Conservation (phyloP, 2,329 filamentous ascomycete species). For the Aspergillus glaucus region DNA sequence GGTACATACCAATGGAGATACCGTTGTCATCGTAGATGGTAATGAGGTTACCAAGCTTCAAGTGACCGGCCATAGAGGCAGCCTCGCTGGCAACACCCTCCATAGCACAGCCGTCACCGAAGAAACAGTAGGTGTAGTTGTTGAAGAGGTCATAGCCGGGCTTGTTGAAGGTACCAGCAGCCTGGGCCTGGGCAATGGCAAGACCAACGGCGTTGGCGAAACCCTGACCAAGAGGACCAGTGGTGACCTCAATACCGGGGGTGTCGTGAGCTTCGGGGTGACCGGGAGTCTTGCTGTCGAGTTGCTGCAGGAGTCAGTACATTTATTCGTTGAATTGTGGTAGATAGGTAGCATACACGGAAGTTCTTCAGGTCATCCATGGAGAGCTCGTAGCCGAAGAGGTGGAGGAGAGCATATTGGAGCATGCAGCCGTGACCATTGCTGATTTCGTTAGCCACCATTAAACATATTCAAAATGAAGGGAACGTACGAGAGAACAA, state of each 20-base stretch:
- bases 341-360: constrained; percentile 61
- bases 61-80: constrained; percentile 84
- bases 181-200: constrained; percentile 92
- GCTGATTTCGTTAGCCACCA: constrained; percentile 40
- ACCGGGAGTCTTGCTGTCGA: constrained; percentile 81
- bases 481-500: constrained; percentile 88
- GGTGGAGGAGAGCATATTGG: constrained; percentile 94
- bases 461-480: too few relatives aligned
- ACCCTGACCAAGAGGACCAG: constrained; percentile 94
- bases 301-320: constrained; percentile 42
- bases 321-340: background rate
- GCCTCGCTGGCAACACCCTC: constrained; percentile 95
- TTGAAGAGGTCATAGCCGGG: constrained; percentile 82
- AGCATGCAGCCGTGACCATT: constrained; percentile 99
- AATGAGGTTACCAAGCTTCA: constrained; percentile 97
- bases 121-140: constrained; percentile 96
- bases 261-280: constrained; percentile 97
- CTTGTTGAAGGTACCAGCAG: constrained; percentile 91
- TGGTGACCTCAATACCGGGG: constrained; percentile 95
- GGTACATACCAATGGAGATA: constrained; percentile 65
- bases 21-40: constrained; percentile 98
- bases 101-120: constrained; percentile 98
- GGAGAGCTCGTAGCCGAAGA: constrained; percentile 81
- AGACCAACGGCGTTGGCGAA: constrained; percentile 96
- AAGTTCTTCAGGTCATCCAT: constrained; percentile 94